Evolutionary conservation across 331 rosid species (phyloP), one percentile per base, ranked within the genome.

Genomic region (Quercus tomentella): DNA sequence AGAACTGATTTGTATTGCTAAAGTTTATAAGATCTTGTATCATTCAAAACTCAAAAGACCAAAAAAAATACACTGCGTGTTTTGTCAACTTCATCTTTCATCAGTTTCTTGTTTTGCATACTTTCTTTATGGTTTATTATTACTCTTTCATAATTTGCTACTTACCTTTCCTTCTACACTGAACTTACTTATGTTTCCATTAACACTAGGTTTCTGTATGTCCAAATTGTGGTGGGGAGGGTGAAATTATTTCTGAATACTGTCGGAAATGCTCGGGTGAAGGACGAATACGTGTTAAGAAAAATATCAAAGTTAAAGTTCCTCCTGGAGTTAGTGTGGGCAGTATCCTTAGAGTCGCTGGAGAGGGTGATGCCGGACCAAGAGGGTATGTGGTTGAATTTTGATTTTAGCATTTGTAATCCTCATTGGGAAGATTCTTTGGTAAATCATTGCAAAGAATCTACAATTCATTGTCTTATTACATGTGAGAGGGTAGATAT

Each of bases 351-450:
- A 93, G 99, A 89, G 98, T 95, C 84, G 79, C 88, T 65, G 93
- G 99, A 83, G 99, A 95, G 86, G 99, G 98, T 74, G 97, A 95
- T 79, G 92, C 92, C 26, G 98, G 98, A 81, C 98, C 94, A 52
- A 90, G 77, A 87, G 99, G 98, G 97, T 95, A 91, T 74, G 96
- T 69, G 30, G 70, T 76, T 82, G 79, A 77, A 28, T 78, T 70
- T 73, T 55, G 66, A 61, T 76, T 37, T 70, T 70, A 70, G 15
- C 25, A 37, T 51, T 78, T 79, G 55, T 26, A 25, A 35, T 25
- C 11, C 60, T 76, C 23, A 26, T 54, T 70, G 72, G n/a, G 63
- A 63, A 54, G 52, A 49, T 73, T 81, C 45, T 80, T 65, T 71
- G 45, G 73, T 4, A 31, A 79, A 63, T 67, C 74, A 66, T 77